Base-by-base conservation (phyloP, 257 asterid genomes). In the Schizonepeta tenuifolia region DNA sequence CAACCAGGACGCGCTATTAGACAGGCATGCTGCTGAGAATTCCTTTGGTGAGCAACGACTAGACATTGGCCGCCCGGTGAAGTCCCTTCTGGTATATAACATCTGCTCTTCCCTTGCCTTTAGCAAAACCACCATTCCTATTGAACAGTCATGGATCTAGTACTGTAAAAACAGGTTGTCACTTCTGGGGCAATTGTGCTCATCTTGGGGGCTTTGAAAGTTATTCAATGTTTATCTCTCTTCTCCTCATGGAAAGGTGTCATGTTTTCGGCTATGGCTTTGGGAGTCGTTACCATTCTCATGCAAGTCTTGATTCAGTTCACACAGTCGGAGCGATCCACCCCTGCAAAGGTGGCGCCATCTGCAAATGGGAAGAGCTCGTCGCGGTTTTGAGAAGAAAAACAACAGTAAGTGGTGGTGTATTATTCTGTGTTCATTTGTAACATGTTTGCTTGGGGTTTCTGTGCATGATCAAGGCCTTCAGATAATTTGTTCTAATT, bases 251-350 rank as follows among this genome's bases (percentile, higher is more conserved):
- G 97, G 96, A 91, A 87, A 77, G 99, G 97, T 43, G 40, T 84
- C 50, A 17, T 89, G 10, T 57, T 88, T 65, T 84, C 94, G 40
- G 83, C 85, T 47, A 69, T 85, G 54, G 85, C 82, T 62, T 71
- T 91, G 78, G 90, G 81, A 3, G 76, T 78, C 7, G 80, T 91
- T 68, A 88, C 96, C 4, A 31, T 86, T 65, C 87, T 91, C 9
- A 89, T 94, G 99, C 99, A 94, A 68, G 77, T 91, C 72, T 66
- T 94, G 96, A 88, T 94, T 59, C 89, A 84, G 59, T 94, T 87
- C 79, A 85, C 98, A 46, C 94, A 87, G 81, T 77, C 97, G 4
- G 99, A 91, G 77, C 85, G 81, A 61, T 88, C 98, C 44, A 85
- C 89, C 44, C 90, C 94, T 5, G 90, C 92, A 43, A 84, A 83